Base-by-base conservation (phyloP, 441 rosid species). In the Populus hybrid region DNA sequence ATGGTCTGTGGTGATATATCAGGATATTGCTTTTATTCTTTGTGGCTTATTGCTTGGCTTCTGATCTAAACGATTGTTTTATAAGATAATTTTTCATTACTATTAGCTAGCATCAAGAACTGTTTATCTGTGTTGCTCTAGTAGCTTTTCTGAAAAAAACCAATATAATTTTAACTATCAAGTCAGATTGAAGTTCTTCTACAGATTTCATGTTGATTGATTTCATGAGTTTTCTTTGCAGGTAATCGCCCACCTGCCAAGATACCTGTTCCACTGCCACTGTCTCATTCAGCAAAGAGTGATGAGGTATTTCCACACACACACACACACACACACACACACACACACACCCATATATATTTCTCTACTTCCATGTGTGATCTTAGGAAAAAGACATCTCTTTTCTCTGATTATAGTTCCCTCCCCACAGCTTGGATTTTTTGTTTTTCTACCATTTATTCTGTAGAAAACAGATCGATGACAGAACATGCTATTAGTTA, bases 211-310 rank as follows among this genome's bases (percentile, higher is more conserved):
- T 42, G 64, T 74, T 81, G n/a, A 33, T 74, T 75, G 77, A 73
- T 69, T 74, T 78, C 18, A 68, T 24, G 74, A 63, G 67, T 70
- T 66, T 38, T 78, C 81, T 53, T 77, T 78, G 74, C 84, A 96
- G 99, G 98, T 78, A 82, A 85, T 78, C 94, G 88, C 64, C 97
- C 98, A 76, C 94, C 97, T 67, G 90, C 98, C 31, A 96, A 92
- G 89, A 92, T 92, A 83, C 98, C 97, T 78, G 87, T 96, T 77
- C 90, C 96, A 79, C 63, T 96, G 77, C 98, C 96, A 73, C 86
- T 87, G 59, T 87, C 95, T 77, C 87, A 71, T 75, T 84, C 83
- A 56, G 79, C 79, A 67, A 94, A 90, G 87, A 89, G 84, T 72
- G 88, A 88, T 68, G 94, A 90, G 96, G 98, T 93, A 76, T 68